Evolutionary conservation across 73 alveolate genomes (phyloP), one percentile per base, ranked within the genome.

Genomic region (Paramecium caudatum): DNA sequence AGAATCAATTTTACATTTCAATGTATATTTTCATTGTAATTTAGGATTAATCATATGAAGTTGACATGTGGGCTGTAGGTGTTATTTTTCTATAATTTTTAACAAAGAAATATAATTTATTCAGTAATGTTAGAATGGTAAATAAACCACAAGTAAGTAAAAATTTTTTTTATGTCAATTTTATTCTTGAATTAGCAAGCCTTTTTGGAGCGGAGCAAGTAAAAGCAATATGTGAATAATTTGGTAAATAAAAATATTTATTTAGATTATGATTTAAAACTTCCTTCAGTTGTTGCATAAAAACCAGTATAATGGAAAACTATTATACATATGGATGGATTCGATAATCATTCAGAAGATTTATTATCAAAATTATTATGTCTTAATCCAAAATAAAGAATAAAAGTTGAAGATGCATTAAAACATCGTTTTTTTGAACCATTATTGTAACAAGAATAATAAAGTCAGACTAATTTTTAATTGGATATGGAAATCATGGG

Each of bases 31-130:
- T 27, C 2, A 55, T 55, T 27, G 30, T 27, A 27, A 55, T 27
- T 23, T 94, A 91, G 12, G 93, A 69, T 46, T 96, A 97, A 92
- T 92, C 95, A 12, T 90, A 95, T 30, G 93, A 97, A n/a, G 98
- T 97, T 7, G 99, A 97, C 87, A 93, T 97, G 46, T 97, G 99
- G 99, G 98, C 99, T 1, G 94, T 96, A 19, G 99, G 99, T 9
- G 99, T 97, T 0, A 96, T 97, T 33, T 84, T 97, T 90, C 94
- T 97, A 45, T 90, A 96, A 69, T 94, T 96, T 78, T 81, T 97
- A 32, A 92, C 98, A 37, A 92, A 94, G 61, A 92, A 98, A 47
- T 96, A 96, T 45, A 98, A 98, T 3, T 92, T 97, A 45, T 96
- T 97, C 33, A 86, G 84, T 43, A 86, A 86, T 86, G 93, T 86